Percentiles rank a stretch among this genome's conserved stretches.
Conservation (phyloP, 495 filamentous ascomycete genomes). For the Geoglossum glabrum region DNA sequence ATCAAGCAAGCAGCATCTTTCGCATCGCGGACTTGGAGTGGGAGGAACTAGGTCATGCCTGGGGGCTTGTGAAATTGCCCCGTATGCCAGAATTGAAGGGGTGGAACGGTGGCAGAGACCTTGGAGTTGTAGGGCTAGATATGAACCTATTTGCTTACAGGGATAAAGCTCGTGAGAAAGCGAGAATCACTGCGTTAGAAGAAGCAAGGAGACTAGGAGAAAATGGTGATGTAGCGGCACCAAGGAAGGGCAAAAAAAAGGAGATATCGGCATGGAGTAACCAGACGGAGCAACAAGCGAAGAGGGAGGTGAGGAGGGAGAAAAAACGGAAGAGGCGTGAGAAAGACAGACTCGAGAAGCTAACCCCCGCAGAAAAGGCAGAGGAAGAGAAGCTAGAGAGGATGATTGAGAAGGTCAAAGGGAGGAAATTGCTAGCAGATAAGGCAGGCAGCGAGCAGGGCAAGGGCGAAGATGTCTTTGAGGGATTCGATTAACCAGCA, state of each 20-base stretch:
- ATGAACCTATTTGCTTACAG: constrained; percentile 46
- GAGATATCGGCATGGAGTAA: constrained; percentile 61
- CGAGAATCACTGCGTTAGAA: constrained; percentile 35
- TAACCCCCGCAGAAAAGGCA: constrained; percentile 53
- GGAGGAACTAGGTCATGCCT: constrained; percentile 58
- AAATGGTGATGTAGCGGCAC: constrained; percentile 14
- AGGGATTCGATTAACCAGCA: neutral
- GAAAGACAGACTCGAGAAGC: constrained; percentile 40
- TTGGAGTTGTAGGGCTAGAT: constrained; percentile 38
- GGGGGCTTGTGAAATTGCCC: constrained; percentile 67
- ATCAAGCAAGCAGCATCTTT: constrained; percentile 82
- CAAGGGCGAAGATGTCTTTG: neutral
- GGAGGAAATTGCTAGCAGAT: constrained; percentile 13
- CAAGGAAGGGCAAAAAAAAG: constrained; percentile 20
- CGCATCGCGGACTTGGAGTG: constrained; percentile 65
- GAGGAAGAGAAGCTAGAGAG: constrained; percentile 49
- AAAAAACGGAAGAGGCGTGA: constrained; percentile 56
- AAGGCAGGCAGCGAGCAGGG: neutral
- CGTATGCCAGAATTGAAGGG: constrained; percentile 81
- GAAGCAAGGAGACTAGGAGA: constrained; percentile 18
- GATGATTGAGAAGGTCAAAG: constrained; percentile 52
- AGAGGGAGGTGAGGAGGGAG: constrained; percentile 45
- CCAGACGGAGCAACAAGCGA: constrained; percentile 50
- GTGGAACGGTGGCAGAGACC: constrained; percentile 40
- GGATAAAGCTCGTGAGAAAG: constrained; percentile 58